Base-by-base conservation (phyloP, 169 alveolate genomes). In the Plasmodium sp. region DNA sequence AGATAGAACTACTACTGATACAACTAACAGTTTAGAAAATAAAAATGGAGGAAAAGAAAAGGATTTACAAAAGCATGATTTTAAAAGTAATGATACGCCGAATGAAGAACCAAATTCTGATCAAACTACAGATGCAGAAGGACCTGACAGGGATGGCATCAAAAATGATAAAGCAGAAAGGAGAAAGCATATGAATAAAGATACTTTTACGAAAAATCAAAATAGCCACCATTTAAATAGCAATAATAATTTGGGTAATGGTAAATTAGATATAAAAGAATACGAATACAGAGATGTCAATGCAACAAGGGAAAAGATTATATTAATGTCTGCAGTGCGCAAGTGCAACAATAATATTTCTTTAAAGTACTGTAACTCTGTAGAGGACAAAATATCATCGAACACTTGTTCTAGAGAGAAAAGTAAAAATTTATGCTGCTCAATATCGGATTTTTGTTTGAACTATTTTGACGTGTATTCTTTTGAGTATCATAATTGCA, bases 381-480 rank as follows among this genome's bases (percentile, higher is more conserved):
- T 67, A n/a, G 9, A 41, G 22, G 33, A 33, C 36, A 67, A 22
- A 7, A n/a, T 34, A 12, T 39, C 22, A 12, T n/a, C 41, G 27
- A 54, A 41, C n/a, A 7, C 83, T n/a, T 84, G 92, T 34, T 16
- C 92, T n/a, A 84, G 33, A 18, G 82, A 62, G 16, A 14, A 71
- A 41, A 84, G 16, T 7, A 62, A 71, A 72, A 3, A 71, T 67
- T 71, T 84, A 36, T 84, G 92, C 67, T 84, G 92, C 41, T 72
- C 81, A 71, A 84, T 84, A 62, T 84, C 92, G 75, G 82, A 84
- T 84, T 84, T 34, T 6, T 84, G 92, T 22, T 36, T 84, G 74
- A 84, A 5, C 22, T 84, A 27, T 71, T 84, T 84, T 84, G 48
- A 27, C n/a, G 14, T 33, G 2, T 3, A 67, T 62, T 62, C 92